Evolutionary conservation across 2,329 filamentous ascomycete species (phyloP).

Genomic region (Fusarium oxysporum): DNA sequence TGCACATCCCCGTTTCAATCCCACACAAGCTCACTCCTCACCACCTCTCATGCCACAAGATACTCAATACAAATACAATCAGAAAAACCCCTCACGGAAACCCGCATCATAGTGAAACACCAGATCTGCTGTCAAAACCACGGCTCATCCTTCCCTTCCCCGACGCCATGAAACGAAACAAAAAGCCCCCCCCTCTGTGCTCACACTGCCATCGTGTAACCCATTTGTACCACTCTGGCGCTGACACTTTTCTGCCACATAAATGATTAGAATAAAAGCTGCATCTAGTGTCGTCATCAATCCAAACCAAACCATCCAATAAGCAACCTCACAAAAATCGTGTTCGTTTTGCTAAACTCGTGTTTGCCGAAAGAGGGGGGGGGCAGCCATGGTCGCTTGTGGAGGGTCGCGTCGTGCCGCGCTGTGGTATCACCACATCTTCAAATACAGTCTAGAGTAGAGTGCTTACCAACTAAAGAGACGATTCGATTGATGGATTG

Average conservation of each 20-base stretch:
- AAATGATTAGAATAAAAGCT: neutral
- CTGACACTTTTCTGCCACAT: neutral
- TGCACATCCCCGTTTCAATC: slow-evolving; percentile 18
- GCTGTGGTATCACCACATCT: slow-evolving; percentile 14
- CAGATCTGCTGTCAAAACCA: slow-evolving; percentile 37
- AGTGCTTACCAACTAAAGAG: neutral
- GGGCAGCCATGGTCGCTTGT: neutral
- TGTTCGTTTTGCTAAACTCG: slow-evolving; percentile 3
- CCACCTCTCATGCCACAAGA: neutral
- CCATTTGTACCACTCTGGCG: neutral
- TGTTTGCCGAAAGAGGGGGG: neutral
- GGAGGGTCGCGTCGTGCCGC: slow-evolving; percentile 32
- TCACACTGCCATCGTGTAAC: neutral
- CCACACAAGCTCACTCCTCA: neutral
- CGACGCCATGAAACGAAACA: slow-evolving; percentile 22
- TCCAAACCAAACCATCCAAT: neutral
- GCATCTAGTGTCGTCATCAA: neutral
- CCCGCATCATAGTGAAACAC: slow-evolving; percentile 20
- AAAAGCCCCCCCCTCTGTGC: neutral
- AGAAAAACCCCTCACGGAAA: slow-evolving; percentile 10
- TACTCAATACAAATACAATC: neutral
- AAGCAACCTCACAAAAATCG: too few species aligned
- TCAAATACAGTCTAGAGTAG: neutral
- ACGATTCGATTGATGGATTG: neutral
- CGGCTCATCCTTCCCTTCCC: slow-evolving; percentile 28